Percentiles rank a stretch among this genome's conserved stretches.
Conservation (phyloP, 2,329 filamentous ascomycete genomes). For the Fusarium haematococcum region DNA sequence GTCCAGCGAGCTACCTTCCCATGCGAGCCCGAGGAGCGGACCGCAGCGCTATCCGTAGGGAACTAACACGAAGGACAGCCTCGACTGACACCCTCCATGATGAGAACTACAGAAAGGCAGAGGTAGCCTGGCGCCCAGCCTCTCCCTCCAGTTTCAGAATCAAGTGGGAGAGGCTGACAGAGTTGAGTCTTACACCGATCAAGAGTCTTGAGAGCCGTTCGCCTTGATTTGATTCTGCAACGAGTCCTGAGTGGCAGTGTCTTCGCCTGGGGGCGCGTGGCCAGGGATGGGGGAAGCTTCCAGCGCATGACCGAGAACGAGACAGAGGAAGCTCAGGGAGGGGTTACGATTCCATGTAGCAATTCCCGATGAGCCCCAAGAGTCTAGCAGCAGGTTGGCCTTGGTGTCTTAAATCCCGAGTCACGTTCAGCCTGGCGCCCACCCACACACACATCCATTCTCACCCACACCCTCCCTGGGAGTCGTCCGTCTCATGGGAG, state of each 20-base stretch:
- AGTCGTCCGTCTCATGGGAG: constrained; percentile 25
- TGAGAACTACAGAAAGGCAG: constrained; percentile 10
- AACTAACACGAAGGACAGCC: constrained; percentile 30
- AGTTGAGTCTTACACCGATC: constrained; percentile 15
- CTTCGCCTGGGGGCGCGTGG: constrained; percentile 38
- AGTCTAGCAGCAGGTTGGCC: constrained; percentile 42
- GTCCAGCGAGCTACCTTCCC: constrained; percentile 17
- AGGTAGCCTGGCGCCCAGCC: constrained; percentile 8
- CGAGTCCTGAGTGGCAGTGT: constrained; percentile 32
- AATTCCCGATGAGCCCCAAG: constrained; percentile 42
- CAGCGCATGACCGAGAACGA: constrained; percentile 39
- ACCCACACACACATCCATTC: constrained; percentile 38
- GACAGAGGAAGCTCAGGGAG: constrained; percentile 22
- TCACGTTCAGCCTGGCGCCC: constrained; percentile 51
- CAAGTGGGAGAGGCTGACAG: constrained; percentile 24
- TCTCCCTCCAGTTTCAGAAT: constrained; percentile 1
- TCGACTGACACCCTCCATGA: constrained; percentile 29
- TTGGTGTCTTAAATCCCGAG: constrained; percentile 52
- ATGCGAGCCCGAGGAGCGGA: constrained; percentile 35
- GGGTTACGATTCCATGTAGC: constrained; percentile 44
- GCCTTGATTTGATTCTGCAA: constrained; percentile 21
- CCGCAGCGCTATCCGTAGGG: constrained; percentile 38
- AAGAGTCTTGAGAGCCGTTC: constrained; percentile 12
- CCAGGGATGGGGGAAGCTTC: constrained; percentile 33
- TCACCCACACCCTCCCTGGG: constrained; percentile 34